Base-by-base conservation (phyloP, 2,329 filamentous ascomycete genomes). In the Ceratocystis destructans region DNA sequence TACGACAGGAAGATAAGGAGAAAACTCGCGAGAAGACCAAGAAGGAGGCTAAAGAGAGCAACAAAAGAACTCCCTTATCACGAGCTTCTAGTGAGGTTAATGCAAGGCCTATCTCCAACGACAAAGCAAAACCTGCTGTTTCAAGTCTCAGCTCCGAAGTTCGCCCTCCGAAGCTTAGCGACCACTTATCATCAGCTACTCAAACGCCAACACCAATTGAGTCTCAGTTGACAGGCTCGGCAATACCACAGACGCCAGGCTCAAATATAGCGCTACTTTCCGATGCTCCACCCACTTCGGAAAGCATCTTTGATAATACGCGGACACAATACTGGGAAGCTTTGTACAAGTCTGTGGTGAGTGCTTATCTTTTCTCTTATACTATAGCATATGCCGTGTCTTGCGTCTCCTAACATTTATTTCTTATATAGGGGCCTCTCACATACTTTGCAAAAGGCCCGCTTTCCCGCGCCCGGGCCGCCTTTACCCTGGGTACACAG, bases 371-470 rank as follows among this genome's bases (percentile, higher is more conserved):
- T 62, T 1, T 61, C 1, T 15, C 5, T 31, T 15, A n/a, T 66
- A 5, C 28, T 4, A 6, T 17, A 45, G 15, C 7, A 22, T 10
- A 20, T 10, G 8, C 17, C 2, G 20, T 44, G 6, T 25, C 10
- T 17, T 4, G 37, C 37, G 12, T 8, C 17, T 53, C 4, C 22
- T 48, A 76, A 61, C 76, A 76, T 67, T 17, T 20, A 6, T 3
- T 1, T 28, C 12, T 10, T 22, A 10, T 41, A 8, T 55, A 89
- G 81, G 89, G 87, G 44, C 90, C 89, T 2, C 77, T 93, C 66
- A 89, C 89, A 67, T 94, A 92, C 74, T 92, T 93, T 74, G 87
- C 87, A 22, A 94, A 94, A 76, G 89, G 89, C 0, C 88, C 89
- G 1, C 77, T 94, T 22, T 89, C 89, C 57, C 82, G 88, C 70